Evolutionary conservation across 345 rosid species (phyloP).

Genomic region (Odontarrhena argentea): DNA sequence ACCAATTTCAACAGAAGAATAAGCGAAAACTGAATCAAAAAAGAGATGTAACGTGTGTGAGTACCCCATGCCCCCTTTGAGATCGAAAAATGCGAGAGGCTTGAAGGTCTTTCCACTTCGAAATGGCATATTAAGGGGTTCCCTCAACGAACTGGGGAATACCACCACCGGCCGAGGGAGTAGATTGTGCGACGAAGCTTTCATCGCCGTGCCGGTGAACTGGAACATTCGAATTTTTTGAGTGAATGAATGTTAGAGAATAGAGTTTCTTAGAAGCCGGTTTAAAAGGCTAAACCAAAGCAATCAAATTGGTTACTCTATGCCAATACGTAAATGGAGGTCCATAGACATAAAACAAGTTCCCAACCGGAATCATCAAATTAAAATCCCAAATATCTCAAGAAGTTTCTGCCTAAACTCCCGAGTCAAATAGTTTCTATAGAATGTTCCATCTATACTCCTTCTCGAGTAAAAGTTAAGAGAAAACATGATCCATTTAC

Average conservation of each 20-base stretch:
- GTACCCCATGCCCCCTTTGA: constrained; percentile 70
- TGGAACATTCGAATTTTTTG: constrained; percentile 49
- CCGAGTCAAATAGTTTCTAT: no score
- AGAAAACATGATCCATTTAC: no score
- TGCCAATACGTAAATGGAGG: no score
- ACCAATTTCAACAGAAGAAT: no score
- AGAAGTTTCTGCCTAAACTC: no score
- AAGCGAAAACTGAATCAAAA: neutral
- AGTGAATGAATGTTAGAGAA: no score
- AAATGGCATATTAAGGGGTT: constrained; percentile 29
- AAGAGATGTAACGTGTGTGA: neutral
- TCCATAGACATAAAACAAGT: no score
- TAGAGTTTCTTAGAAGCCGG: neutral
- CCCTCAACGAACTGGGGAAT: constrained; percentile 24
- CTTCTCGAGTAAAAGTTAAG: no score
- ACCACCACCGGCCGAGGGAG: constrained; percentile 32
- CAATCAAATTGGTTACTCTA: no score
- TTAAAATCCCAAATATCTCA: no score
- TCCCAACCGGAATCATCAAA: no score
- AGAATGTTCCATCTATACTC: no score
- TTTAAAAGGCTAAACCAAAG: neutral
- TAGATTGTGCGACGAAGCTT: constrained; percentile 7
- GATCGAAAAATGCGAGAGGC: constrained; percentile 47
- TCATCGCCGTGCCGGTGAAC: constrained; percentile 28
- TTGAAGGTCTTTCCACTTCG: constrained; percentile 36